Evolutionary conservation across 352 stramenopile genomes (phyloP).

Genomic region (Globisporangium megalacanthum): DNA sequence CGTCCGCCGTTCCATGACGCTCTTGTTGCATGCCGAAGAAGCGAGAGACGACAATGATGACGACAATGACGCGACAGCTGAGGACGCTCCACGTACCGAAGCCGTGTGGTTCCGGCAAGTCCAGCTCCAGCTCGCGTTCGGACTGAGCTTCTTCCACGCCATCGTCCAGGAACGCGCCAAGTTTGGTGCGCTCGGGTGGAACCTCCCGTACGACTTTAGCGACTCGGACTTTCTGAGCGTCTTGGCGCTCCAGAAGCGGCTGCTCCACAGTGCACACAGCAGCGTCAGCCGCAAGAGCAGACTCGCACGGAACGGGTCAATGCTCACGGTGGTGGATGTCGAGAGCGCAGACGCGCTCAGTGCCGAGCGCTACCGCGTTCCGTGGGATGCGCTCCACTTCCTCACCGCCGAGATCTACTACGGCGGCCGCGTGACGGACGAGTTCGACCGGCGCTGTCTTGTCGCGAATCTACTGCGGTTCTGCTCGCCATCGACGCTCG

Average conservation of each 20-base stretch:
- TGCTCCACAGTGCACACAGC: conserved; percentile 23
- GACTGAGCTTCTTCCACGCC: conserved; percentile 75
- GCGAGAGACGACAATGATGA: conserved; percentile 1
- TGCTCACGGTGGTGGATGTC: neutral
- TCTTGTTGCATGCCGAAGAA: conserved; percentile 18
- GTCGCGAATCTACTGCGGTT: conserved; percentile 65
- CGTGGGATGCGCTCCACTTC: conserved; percentile 75
- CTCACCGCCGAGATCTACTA: conserved; percentile 82
- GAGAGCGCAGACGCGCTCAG: neutral
- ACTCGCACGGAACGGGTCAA: neutral
- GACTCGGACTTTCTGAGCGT: conserved; percentile 74
- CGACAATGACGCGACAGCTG: neutral
- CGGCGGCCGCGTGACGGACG: conserved; percentile 73
- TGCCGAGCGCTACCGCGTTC: conserved; percentile 19
- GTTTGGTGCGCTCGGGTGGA: conserved; percentile 76
- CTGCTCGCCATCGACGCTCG: conserved; percentile 29
- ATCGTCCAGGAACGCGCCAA: conserved; percentile 69
- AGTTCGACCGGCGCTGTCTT: conserved; percentile 71
- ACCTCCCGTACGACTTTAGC: conserved; percentile 73
- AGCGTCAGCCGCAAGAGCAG: conserved; percentile 1
- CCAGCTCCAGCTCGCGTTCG: conserved; percentile 62
- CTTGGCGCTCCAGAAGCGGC: conserved; percentile 42
- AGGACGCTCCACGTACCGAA: neutral
- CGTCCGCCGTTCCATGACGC: conserved; percentile 55
- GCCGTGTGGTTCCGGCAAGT: conserved; percentile 13